A percentile compares a stretch with the other conserved stretches of the same genome.
Evolutionary conservation across 2,329 filamentous ascomycete genomes (phyloP).

Genomic region (Colletotrichum tropicale): DNA sequence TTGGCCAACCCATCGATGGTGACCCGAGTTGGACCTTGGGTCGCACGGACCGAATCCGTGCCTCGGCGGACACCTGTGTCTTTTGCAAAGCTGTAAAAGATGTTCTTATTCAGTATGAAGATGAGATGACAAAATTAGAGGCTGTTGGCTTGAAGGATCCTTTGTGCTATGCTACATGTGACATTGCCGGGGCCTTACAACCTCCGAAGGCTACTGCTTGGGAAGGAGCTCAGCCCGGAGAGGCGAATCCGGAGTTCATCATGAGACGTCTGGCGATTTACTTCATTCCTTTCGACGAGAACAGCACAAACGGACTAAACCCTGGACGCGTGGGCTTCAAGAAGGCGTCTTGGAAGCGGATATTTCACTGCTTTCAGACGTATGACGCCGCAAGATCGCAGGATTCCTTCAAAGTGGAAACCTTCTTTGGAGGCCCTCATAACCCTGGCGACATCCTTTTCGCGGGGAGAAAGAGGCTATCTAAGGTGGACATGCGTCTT

Average conservation of each 20-base stretch:
- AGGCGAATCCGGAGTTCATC: neutral
- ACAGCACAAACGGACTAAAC: neutral
- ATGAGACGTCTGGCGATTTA: neutral
- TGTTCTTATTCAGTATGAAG: neutral
- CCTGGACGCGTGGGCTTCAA: neutral
- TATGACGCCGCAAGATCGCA: neutral
- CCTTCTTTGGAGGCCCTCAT: neutral
- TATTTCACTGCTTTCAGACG: neutral
- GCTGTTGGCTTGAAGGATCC: neutral
- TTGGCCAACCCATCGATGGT: neutral
- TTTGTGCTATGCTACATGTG: neutral
- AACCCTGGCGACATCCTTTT: neutral
- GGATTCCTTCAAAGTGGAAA: neutral
- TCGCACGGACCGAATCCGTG: neutral
- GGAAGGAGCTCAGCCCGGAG: neutral
- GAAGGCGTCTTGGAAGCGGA: neutral
- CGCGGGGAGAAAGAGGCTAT: neutral
- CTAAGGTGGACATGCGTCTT: neutral
- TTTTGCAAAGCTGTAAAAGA: neutral
- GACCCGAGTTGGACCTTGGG: neutral
- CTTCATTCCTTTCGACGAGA: neutral
- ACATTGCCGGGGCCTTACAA: neutral
- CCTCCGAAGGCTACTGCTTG: neutral
- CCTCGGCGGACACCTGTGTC: neutral
- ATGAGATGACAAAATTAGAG: neutral